These are phyloP conservation scores for Candida verbasci DNA, from an alignment of 805 yeast species.

Conservation along the genomic window DNA sequence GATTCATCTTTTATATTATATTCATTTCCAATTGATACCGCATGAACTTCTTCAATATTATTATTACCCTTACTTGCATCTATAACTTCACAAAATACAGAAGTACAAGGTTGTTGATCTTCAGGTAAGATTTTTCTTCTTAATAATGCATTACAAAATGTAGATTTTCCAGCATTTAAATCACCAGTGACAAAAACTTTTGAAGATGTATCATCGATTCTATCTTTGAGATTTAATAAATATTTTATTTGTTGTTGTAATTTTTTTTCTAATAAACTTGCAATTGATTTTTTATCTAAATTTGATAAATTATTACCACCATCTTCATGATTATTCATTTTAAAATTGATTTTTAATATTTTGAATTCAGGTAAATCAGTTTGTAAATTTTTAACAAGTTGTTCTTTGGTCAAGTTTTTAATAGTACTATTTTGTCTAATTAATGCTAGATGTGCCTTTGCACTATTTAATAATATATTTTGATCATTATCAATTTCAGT, in stretches of 20 bases:
- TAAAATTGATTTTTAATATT: constrained; percentile 59
- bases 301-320: constrained; percentile 43
- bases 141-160: constrained; percentile 87
- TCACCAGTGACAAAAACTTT: constrained; percentile 97
- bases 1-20: constrained; percentile 57
- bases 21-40: constrained; percentile 50
- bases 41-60: constrained; percentile 88
- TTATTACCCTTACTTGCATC: constrained; percentile 71
- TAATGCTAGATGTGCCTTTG: constrained; percentile 50
- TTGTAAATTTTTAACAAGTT: constrained; percentile 10
- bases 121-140: constrained; percentile 79
- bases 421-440: constrained; percentile 34
- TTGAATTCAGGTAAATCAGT: constrained; percentile 42
- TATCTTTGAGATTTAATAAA: constrained; percentile 62
- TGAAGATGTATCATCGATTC: constrained; percentile 85
- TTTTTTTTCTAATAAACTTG: constrained; percentile 66
- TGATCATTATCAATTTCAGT: constrained; percentile 32
- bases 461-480: constrained; percentile 39
- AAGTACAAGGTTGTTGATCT: constrained; percentile 97
- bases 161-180: constrained; percentile 92
- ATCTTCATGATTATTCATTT: constrained; percentile 41
- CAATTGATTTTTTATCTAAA: constrained; percentile 64
- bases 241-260: constrained; percentile 64
- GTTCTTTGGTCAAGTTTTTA: constrained; percentile 4
- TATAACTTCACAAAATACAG: constrained; percentile 90